Base-by-base conservation (phyloP, 164 flowering plant species). In the Pachysandra terminalis region DNA sequence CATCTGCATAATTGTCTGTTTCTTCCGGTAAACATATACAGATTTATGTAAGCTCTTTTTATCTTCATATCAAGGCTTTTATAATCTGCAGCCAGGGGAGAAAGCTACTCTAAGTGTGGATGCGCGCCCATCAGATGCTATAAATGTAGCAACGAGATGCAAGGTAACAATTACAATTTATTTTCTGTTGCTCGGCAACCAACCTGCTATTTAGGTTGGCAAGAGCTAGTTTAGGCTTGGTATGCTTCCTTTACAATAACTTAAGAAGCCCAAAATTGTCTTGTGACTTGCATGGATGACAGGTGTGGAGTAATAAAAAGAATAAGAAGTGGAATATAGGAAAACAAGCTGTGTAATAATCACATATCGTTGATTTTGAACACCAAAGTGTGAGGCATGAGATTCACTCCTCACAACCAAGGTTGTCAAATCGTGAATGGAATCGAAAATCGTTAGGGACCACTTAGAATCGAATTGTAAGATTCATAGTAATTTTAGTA, bases 61-160 rank as follows among this genome's bases (percentile, higher is more conserved):
- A 19, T 19, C 17, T n/a, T 72, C 59, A 58, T 37, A 15, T 65
- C 56, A 57, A 67, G 5, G 32, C 41, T 48, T 63, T 68, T 61
- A 28, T 57, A 54, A 62, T 76, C 54, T 81, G 75, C 81, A 91
- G 97, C 82, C 81, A 67, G 97, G 90, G 68, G 81, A 81, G 64
- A 75, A 71, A 61, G 78, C 78, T 41, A 59, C 75, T 68, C 61
- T 86, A 19, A 83, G 80, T 75, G 81, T 89, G 65, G 97, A 91
- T 80, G 86, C 84, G 55, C 89, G 93, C 16, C 93, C 96, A n/a
- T 89, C 97, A 53, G 97, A 91, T 85, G 96, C 97, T 74, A 86
- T 91, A 63, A 91, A 86, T 80, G 78, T 91, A 32, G 97, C 97
- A 56, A 73, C 35, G 56, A 81, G 87, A 81, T 88, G 89, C 73